phyloP scores from a whole-genome alignment of 495 filamentous ascomycete genomes.

The Penicillium silybi region DNA sequence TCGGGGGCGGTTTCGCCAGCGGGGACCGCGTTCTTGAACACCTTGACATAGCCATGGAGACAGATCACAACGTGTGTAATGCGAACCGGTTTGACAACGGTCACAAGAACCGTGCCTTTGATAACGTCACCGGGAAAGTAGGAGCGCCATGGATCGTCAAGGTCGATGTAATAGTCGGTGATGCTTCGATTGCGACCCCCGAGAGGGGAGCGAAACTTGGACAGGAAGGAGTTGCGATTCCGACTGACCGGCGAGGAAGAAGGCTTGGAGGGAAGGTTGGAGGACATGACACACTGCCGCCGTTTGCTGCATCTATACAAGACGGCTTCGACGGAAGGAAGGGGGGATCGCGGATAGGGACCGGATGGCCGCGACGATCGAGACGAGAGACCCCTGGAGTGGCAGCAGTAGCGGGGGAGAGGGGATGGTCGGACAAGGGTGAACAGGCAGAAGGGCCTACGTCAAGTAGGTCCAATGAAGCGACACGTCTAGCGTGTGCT shows the following conservation, averaged over 20 bases:
- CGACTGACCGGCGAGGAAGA: conserved; percentile 39
- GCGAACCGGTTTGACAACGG: conserved; percentile 73
- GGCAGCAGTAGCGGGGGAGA: not conserved
- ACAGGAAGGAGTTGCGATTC: conserved; percentile 51
- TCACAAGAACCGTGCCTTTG: conserved; percentile 73
- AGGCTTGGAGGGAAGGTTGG: conserved; percentile 33
- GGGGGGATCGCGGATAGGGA: not conserved
- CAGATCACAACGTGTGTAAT: conserved; percentile 88
- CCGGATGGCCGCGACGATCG: not conserved
- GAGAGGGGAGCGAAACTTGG: conserved; percentile 59
- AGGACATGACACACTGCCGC: conserved; percentile 45
- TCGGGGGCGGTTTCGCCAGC: conserved; percentile 56
- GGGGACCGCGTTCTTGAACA: conserved; percentile 70
- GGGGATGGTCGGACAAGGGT: not conserved
- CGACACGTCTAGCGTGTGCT: conserved; percentile 11
- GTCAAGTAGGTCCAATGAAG: conserved; percentile 13
- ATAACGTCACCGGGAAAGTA: conserved; percentile 68
- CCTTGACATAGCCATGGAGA: conserved; percentile 84
- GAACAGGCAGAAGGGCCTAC: conserved; percentile 7
- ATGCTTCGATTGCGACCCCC: conserved; percentile 65
- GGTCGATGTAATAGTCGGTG: conserved; percentile 70
- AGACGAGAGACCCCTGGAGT: not conserved
- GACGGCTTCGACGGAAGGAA: conserved; percentile 11
- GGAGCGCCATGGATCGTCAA: conserved; percentile 83
- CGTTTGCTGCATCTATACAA: conserved; percentile 40